These are phyloP conservation scores for Aspergillus incahuasiensis DNA, from an alignment of 495 filamentous ascomycete species.

Conservation along the genomic window DNA sequence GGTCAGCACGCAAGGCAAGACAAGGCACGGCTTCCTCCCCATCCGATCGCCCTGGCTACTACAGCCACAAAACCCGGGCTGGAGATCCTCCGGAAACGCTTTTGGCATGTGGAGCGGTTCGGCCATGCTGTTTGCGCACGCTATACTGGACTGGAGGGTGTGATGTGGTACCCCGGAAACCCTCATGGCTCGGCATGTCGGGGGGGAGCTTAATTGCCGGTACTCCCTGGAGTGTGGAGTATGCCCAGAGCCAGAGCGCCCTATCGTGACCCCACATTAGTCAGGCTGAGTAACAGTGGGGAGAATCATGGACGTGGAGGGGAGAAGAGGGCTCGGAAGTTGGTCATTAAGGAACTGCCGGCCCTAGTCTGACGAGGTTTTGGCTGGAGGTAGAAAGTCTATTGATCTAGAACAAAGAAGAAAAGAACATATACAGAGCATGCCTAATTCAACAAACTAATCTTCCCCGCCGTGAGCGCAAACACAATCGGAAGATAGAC, in stretches of 20 bases:
- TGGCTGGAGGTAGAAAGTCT: too few relatives aligned
- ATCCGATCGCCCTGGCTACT: background rate
- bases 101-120: background rate
- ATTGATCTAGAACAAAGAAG: too few relatives aligned
- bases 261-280: constrained; percentile 37
- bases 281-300: constrained; percentile 35
- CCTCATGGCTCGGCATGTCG: constrained; percentile 17
- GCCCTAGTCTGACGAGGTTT: background rate
- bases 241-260: too few relatives aligned
- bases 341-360: background rate
- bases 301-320: constrained; percentile 8
- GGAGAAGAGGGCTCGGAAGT: background rate
- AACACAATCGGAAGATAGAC: constrained; percentile 33
- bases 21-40: background rate
- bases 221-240: too few relatives aligned
- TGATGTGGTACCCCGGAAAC: background rate
- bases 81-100: background rate
- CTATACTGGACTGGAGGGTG: background rate
- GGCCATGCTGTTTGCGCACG: too few relatives aligned
- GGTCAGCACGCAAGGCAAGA: background rate
- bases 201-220: constrained; percentile 14
- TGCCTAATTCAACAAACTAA: constrained; percentile 33
- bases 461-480: constrained; percentile 34
- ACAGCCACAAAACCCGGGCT: background rate
- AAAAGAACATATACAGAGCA: too few relatives aligned